Percentiles rank a stretch among this genome's conserved stretches.
Conservation (phyloP, 2,329 filamentous ascomycete species). For the Chlorencoelia australis region DNA sequence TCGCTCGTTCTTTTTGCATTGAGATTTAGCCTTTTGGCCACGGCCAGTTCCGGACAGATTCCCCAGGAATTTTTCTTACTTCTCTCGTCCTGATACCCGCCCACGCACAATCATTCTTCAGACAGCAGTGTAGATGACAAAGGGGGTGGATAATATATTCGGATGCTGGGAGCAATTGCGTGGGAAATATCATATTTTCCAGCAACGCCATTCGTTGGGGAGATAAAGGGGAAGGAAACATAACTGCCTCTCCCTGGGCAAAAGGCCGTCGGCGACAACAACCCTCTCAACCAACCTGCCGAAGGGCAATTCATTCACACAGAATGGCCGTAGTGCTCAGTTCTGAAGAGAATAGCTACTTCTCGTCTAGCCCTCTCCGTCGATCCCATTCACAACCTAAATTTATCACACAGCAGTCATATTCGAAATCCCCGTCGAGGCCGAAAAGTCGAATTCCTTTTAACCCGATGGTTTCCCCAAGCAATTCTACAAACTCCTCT, state of each 20-base stretch:
- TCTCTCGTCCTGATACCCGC: no score
- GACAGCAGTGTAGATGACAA: no score
- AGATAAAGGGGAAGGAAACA: neutral
- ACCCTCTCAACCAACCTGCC: constrained; percentile 1
- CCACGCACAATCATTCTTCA: no score
- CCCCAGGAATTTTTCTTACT: no score
- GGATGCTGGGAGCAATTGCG: neutral
- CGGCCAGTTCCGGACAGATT: no score
- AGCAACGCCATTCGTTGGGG: neutral
- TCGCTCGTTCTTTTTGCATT: no score
- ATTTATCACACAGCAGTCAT: constrained; percentile 40
- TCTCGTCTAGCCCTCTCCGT: constrained; percentile 42
- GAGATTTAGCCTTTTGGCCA: no score
- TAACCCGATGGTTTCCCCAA: constrained; percentile 18
- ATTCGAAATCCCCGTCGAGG: constrained; percentile 37
- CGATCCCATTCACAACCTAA: constrained; percentile 52
- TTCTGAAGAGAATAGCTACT: constrained; percentile 47
- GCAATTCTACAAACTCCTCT: constrained; percentile 35
- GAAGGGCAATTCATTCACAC: no score
- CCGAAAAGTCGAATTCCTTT: constrained; percentile 27
- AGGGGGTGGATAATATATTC: no score
- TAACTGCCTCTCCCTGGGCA: neutral
- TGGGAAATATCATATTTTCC: neutral
- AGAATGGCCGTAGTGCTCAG: constrained; percentile 28
- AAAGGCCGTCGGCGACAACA: neutral